phyloP scores from a whole-genome alignment of 75 land plant species.

The Picea sitchensis region DNA sequence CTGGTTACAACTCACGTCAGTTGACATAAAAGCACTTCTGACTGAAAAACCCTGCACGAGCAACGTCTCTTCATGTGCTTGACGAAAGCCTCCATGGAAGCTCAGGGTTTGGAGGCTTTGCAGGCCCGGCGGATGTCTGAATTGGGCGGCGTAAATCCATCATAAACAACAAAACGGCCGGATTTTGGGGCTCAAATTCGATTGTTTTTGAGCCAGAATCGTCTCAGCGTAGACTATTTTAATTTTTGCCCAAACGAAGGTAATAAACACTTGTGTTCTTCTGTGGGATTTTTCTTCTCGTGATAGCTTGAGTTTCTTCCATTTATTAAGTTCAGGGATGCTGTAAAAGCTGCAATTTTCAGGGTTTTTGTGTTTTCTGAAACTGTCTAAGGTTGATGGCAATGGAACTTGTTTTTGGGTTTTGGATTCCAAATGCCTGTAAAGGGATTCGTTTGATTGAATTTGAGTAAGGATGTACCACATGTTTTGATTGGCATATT shows the following conservation, averaged over 20 bases:
- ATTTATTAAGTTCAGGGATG: background rate
- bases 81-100: background rate
- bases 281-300: background rate
- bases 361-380: background rate
- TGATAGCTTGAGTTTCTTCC: background rate
- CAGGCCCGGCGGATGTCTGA: background rate
- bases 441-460: background rate
- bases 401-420: background rate
- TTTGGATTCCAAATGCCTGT: no score
- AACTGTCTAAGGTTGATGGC: background rate
- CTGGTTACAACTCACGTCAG: background rate
- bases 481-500: background rate
- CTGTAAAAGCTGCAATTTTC: background rate
- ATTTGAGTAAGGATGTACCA: background rate
- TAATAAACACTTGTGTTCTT: background rate
- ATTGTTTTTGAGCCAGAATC: background rate
- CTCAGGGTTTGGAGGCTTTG: background rate
- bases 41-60: constrained; percentile 3
- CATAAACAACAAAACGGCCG: background rate
- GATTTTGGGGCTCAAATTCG: background rate
- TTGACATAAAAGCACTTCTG: background rate
- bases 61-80: background rate
- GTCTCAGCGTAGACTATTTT: background rate
- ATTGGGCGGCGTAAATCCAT: background rate
- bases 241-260: background rate